Evolutionary conservation across 306 rosid species (phyloP).

Genomic region (Vigna angularis): DNA sequence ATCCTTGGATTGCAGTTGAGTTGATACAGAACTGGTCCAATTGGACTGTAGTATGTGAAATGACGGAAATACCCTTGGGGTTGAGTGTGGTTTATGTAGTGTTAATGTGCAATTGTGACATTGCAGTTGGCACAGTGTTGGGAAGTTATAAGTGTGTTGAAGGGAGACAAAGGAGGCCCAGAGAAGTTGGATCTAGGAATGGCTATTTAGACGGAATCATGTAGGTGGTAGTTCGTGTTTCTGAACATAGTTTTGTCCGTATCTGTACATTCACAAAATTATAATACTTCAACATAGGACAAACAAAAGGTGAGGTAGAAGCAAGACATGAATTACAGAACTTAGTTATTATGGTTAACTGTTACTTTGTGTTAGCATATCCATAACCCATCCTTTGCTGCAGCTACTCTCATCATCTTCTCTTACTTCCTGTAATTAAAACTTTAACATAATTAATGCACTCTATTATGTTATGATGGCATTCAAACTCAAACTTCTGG

Average conservation of each 20-base stretch:
- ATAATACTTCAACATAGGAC: constrained; percentile 34
- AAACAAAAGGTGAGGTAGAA: constrained; percentile 40
- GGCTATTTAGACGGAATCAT: neutral
- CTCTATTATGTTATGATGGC: neutral
- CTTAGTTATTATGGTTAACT: neutral
- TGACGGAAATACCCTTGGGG: neutral
- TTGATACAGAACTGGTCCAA: constrained; percentile 42
- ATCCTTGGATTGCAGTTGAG: constrained; percentile 56
- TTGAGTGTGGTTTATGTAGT: neutral
- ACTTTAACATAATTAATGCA: neutral
- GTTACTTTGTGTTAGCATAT: constrained; percentile 31
- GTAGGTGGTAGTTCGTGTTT: constrained; percentile 9
- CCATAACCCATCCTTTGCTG: neutral
- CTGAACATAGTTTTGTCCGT: constrained; percentile 12
- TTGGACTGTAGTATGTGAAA: constrained; percentile 20
- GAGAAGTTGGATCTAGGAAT: neutral
- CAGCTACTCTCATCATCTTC: neutral
- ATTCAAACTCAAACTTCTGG: constrained; percentile 1
- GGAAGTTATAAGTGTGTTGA: constrained; percentile 44
- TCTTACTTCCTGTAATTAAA: constrained; percentile 14
- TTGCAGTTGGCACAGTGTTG: neutral
- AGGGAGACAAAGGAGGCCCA: constrained; percentile 32
- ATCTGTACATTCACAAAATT: neutral
- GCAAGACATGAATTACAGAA: constrained; percentile 42
- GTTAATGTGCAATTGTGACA: constrained; percentile 40